Conservation (phyloP, 179 eudicot species). For the Amaranthus tricolor region DNA sequence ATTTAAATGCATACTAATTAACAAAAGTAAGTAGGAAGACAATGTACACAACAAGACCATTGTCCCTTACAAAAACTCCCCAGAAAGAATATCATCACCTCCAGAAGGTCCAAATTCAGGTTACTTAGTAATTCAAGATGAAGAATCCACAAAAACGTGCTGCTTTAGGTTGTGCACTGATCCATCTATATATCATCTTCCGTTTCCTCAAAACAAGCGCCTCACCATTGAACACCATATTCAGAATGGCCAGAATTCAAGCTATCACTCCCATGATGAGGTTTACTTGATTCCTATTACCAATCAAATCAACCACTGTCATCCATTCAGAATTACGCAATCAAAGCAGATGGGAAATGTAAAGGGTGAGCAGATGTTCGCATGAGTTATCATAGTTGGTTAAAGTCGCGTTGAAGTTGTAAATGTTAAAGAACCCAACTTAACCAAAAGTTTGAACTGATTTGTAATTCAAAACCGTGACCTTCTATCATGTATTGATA, state of each 20-base stretch:
- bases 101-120: slow-evolving; percentile 32
- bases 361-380: no score
- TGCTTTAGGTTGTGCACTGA: slow-evolving; percentile 24
- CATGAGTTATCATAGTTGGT: background rate
- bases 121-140: slow-evolving; percentile 30
- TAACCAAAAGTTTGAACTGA: no score
- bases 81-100: slow-evolving; percentile 16
- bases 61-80: slow-evolving; percentile 22
- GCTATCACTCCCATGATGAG: slow-evolving; percentile 11
- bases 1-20: no score
- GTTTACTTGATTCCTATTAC: slow-evolving; percentile 50
- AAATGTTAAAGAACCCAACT: no score
- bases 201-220: slow-evolving; percentile 40
- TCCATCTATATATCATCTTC: slow-evolving; percentile 23
- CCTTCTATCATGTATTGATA: no score
- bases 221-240: slow-evolving; percentile 16
- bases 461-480: no score
- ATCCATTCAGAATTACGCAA: slow-evolving; percentile 47
- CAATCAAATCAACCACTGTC: slow-evolving; percentile 53
- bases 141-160: slow-evolving; percentile 23
- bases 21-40: background rate
- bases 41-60: slow-evolving; percentile 27
- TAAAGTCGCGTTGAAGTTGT: no score
- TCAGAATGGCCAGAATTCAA: background rate
- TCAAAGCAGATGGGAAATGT: slow-evolving; percentile 42